These are phyloP conservation scores for Helianthus annuus DNA, from an alignment of 129 eudicot genomes.

Conservation along the genomic window HanXRQr2.0-SUNRISE NC_035436.2:160427387-160427886, in stretches of 20 bases:
- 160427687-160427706: constrained; percentile 85
- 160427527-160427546: constrained; percentile 25
- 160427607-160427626: constrained; percentile 33
- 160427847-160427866: too few species aligned
- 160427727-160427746: constrained; percentile 78
- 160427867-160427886: too few species aligned
- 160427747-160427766: not conserved
- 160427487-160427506: constrained; percentile 25
- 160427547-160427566: constrained; percentile 72
- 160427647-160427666: constrained; percentile 60
- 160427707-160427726: constrained; percentile 80
- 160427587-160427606: constrained; percentile 51
- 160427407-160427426: constrained; percentile 16
- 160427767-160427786: not conserved
- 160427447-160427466: constrained; percentile 22
- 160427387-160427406: constrained; percentile 11
- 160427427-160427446: constrained; percentile 48
- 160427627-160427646: constrained; percentile 48
- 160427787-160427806: not conserved
- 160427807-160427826: too few species aligned
- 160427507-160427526: constrained; percentile 16
- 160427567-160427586: constrained; percentile 57
- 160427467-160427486: constrained; percentile 33
- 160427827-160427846: too few species aligned
- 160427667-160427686: constrained; percentile 88